phyloP scores from a whole-genome alignment of 208 protist genomes.

The Acanthamoeba healyi region DNA sequence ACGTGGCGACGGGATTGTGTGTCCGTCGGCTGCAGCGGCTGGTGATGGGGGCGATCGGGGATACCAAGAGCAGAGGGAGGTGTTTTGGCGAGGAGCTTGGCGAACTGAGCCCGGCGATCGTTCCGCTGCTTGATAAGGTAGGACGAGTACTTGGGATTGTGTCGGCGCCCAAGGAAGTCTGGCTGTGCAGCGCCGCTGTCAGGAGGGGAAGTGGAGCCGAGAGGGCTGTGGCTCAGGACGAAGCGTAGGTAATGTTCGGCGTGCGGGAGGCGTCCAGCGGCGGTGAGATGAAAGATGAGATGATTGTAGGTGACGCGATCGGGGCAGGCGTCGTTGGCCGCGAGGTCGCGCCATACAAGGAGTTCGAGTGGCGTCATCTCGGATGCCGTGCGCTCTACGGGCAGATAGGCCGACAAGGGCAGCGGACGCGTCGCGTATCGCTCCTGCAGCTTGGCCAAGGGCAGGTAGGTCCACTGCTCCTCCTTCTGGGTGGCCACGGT shows the following conservation, averaged over 20 bases:
- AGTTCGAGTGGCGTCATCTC: neutral
- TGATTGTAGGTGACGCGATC: slow-evolving; percentile 20
- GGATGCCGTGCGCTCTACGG: neutral
- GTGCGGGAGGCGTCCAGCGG: neutral
- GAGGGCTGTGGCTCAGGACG: neutral
- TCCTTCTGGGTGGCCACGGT: neutral
- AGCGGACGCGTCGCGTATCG: neutral
- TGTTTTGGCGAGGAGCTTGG: neutral
- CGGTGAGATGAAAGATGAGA: neutral
- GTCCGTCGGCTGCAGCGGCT: neutral
- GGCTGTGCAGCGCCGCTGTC: neutral
- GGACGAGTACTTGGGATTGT: neutral
- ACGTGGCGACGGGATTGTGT: too few relatives aligned
- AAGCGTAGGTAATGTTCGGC: slow-evolving; percentile 36
- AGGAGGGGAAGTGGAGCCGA: neutral
- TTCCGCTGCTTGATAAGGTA: neutral
- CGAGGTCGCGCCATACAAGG: neutral
- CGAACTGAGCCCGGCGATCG: neutral
- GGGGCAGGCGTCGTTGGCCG: neutral
- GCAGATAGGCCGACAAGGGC: neutral
- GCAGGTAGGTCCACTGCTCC: neutral
- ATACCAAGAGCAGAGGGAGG: neutral
- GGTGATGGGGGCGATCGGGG: neutral
- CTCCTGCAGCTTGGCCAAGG: neutral
- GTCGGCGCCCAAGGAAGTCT: neutral